Evolutionary conservation across 1,139 yeast genomes (phyloP).

Genomic region (Komagataea norvegica): DNA sequence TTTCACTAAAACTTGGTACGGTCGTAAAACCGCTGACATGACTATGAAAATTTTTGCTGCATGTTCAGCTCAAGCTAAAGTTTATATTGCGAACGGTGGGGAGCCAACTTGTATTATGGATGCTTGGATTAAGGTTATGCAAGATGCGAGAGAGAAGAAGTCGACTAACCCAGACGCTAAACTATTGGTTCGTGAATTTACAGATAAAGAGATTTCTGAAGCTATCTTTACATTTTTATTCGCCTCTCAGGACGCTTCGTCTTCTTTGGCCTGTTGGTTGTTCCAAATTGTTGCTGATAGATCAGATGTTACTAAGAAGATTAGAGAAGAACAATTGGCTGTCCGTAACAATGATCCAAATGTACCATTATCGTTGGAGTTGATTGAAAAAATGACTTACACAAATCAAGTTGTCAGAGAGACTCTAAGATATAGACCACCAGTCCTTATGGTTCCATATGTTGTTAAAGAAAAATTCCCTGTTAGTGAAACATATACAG

Average conservation of each 20-base stretch:
- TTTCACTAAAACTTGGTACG: conserved; percentile 96
- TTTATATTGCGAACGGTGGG: conserved; percentile 73
- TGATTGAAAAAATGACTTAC: conserved; percentile 82
- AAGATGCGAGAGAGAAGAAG: conserved; percentile 56
- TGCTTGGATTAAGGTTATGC: conserved; percentile 87
- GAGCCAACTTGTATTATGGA: conserved; percentile 87
- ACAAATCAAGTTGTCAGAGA: conserved; percentile 90
- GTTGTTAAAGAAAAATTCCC: conserved; percentile 85
- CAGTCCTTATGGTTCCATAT: conserved; percentile 97
- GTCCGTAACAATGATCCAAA: conserved; percentile 76
- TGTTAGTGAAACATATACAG: conserved; percentile 74
- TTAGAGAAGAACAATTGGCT: conserved; percentile 85
- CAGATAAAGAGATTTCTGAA: conserved; percentile 90
- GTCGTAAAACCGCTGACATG: conserved; percentile 86
- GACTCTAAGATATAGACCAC: conserved; percentile 91
- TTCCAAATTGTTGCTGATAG: conserved; percentile 94
- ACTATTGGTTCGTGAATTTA: conserved; percentile 71
- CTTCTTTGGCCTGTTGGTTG: conserved; percentile 97
- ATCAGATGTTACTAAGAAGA: conserved; percentile 79
- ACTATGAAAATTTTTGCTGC: conserved; percentile 86
- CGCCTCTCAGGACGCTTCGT: conserved; percentile 97
- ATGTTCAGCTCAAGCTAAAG: conserved; percentile 85
- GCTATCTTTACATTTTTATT: conserved; percentile 93
- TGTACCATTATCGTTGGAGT: conserved; percentile 56
- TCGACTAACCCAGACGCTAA: conserved; percentile 39